A percentile compares a stretch with the other conserved stretches of the same genome.
These are phyloP conservation scores for Ophiostoma tasmaniense DNA, from an alignment of 2,329 filamentous ascomycete genomes.

Conservation along the genomic window DNA sequence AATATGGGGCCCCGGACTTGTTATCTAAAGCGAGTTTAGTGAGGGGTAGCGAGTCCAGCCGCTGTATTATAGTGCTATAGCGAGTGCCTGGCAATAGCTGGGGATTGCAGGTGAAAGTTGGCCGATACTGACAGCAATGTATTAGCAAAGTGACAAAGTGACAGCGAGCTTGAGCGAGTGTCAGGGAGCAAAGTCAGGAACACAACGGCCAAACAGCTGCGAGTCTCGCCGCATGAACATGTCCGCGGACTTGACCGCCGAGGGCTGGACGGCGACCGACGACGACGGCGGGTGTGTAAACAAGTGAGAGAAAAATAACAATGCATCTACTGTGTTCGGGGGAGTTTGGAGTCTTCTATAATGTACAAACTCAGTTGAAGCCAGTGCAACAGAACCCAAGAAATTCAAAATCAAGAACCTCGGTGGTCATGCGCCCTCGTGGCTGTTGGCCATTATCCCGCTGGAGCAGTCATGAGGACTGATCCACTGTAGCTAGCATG, in stretches of 20 bases:
- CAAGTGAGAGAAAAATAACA: not conserved
- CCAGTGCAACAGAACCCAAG: not conserved
- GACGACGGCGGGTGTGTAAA: not conserved
- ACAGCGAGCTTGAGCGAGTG: not conserved
- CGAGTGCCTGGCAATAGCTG: not conserved
- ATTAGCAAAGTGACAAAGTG: not conserved
- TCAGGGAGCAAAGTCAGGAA: not conserved
- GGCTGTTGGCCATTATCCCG: not conserved
- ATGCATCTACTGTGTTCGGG: not conserved
- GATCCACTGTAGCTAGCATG: not conserved
- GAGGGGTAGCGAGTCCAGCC: not conserved
- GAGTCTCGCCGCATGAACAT: not conserved
- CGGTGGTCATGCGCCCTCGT: not conserved
- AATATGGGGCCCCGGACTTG: conserved; percentile 1
- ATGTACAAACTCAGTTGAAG: not conserved
- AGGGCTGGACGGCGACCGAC: not conserved
- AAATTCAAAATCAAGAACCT: not conserved
- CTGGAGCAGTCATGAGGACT: not conserved
- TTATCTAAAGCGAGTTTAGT: not conserved
- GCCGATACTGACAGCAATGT: not conserved
- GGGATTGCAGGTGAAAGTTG: not conserved
- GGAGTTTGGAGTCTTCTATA: not conserved
- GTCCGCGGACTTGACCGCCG: not conserved
- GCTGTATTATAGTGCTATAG: not conserved
- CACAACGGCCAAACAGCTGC: not conserved